phyloP scores from a whole-genome alignment of 1,284 basidiomycete species.

The Melampsora americana region DNA sequence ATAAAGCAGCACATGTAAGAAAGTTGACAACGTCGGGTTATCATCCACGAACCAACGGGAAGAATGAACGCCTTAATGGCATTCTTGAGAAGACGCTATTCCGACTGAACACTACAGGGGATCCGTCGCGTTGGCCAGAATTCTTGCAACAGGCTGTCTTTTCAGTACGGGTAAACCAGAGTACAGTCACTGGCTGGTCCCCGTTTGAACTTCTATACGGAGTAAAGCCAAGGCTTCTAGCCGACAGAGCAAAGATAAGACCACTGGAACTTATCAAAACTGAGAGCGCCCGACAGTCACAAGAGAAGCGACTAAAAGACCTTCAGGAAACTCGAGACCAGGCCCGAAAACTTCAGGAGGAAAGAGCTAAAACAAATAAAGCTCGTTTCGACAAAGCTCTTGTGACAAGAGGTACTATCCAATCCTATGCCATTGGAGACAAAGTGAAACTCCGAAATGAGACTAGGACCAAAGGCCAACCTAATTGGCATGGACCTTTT shows the following conservation, averaged over 20 bases:
- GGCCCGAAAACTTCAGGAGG: background rate
- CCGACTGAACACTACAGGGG: background rate
- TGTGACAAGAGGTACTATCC: background rate
- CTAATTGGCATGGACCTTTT: constrained; percentile 11
- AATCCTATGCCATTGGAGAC: background rate
- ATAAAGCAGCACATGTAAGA: too few relatives aligned
- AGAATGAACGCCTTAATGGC: constrained; percentile 5
- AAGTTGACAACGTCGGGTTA: too few relatives aligned
- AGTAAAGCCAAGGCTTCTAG: background rate
- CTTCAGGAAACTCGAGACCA: background rate
- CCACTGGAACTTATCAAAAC: background rate
- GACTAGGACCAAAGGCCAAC: background rate
- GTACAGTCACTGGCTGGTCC: background rate
- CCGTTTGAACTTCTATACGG: constrained; percentile 12
- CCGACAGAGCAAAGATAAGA: too few relatives aligned
- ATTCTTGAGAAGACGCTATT: constrained; percentile 2
- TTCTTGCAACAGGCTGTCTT: background rate
- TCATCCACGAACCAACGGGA: too few relatives aligned
- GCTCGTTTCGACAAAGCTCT: background rate
- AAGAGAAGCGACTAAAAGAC: background rate
- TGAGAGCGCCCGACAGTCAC: background rate
- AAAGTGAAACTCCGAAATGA: constrained; percentile 11
- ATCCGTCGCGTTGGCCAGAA: background rate
- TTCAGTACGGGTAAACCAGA: background rate
- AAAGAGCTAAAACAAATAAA: background rate